Percentiles rank a stretch among this genome's conserved stretches.
phyloP scores from a whole-genome alignment of 179 eudicot genomes.

The Beta corolliflora region DNA sequence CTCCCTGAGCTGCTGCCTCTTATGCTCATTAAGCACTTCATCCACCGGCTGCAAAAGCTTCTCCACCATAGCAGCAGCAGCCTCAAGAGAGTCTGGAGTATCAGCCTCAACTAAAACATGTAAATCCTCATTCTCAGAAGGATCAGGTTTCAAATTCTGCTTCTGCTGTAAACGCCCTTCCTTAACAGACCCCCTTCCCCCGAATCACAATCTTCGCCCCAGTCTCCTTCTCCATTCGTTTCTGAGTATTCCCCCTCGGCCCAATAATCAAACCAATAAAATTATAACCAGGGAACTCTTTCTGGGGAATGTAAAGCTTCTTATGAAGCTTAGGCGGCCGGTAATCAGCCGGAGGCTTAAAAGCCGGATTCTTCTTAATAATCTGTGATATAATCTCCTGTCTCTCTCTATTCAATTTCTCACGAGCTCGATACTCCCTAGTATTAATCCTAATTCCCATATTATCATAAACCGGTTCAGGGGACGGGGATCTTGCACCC shows the following conservation, averaged over 20 bases:
- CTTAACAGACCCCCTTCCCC: constrained; percentile 87
- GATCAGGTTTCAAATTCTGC: constrained; percentile 76
- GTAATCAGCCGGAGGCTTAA: constrained; percentile 87
- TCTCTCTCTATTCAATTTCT: constrained; percentile 70
- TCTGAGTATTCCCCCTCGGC: constrained; percentile 94
- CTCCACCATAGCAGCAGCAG: constrained; percentile 93
- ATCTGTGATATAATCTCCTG: constrained; percentile 78
- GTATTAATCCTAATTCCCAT: constrained; percentile 87
- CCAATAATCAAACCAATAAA: constrained; percentile 92
- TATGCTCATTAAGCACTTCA: constrained; percentile 83
- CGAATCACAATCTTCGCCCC: constrained; percentile 93
- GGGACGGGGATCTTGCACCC: constrained; percentile 87
- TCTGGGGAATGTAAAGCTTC: constrained; percentile 90
- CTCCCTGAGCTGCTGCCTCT: constrained; percentile 86
- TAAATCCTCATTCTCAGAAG: constrained; percentile 85
- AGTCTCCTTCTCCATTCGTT: constrained; percentile 90
- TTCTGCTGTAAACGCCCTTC: constrained; percentile 81
- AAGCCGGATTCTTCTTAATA: constrained; percentile 75
- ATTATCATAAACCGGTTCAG: constrained; percentile 82
- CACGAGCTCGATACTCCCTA: constrained; percentile 82
- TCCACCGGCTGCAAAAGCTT: constrained; percentile 92
- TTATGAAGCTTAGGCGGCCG: constrained; percentile 84
- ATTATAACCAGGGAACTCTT: constrained; percentile 87
- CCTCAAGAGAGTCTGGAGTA: constrained; percentile 78
- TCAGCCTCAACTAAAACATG: constrained; percentile 94